Base-by-base conservation (phyloP, 2,329 filamentous ascomycete species). In the Clonostachys rosea region DNA sequence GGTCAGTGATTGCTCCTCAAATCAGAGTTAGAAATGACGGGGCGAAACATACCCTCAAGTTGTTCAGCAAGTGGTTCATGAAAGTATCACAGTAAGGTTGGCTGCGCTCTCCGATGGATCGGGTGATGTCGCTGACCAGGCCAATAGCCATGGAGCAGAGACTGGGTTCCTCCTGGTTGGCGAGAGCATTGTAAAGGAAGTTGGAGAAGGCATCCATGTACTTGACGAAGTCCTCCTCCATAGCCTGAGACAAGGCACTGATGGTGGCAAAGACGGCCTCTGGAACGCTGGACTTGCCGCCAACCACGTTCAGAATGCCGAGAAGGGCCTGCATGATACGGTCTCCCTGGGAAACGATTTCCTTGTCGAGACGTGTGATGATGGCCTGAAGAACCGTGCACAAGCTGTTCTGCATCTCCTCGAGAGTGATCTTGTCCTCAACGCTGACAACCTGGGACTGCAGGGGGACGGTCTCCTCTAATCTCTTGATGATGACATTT, bases 101-200 rank as follows among this genome's bases (percentile, higher is more conserved):
- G 61, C 92, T 89, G 66, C 87, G 88, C 63, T 91, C 86, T 64
- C 91, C 89, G 63, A 97, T 78, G 14, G 92, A 94, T 58, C 94
- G 86, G 45, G 91, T 92, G 59, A 99, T 94, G 64, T 99, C 94
- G 66, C 92, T 95, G 56, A 97, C 92, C 48, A 99, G 81, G 58
- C 94, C 94, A 66, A 99, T 96, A 59, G 94, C 92, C 85, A 97
- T 95, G 42, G 92, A 87, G 77, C 94, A 97, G 52, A 97, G 80
- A 66, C 84, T 87, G 35, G 91, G 88, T 72, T 96, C 94, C 54
- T 99, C 92, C 64, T 96, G 91, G 76, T 97, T 97, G 61, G 86
- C 87, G 33, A 99, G 83, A 30, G 94, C 94, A 57, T 90, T 95
- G 78, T 94, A 94, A 47, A 99, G 76, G 81, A 90, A 96, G 10